These are phyloP conservation scores for Hansenula sp. DNA, from an alignment of 1,139 yeast genomes.

Conservation along the genomic window DNA sequence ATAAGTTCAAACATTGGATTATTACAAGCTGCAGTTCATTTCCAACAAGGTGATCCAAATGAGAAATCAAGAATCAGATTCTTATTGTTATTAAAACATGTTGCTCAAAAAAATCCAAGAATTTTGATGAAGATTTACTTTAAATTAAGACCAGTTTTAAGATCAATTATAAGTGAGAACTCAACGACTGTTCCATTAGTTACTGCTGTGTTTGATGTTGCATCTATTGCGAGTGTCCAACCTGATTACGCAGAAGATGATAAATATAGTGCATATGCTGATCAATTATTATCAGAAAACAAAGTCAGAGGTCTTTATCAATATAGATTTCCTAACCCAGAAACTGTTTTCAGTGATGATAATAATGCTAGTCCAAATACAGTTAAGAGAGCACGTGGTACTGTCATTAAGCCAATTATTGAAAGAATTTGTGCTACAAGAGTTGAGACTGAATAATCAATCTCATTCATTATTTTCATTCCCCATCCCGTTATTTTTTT, in stretches of 20 bases:
- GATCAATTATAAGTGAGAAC: slow-evolving; percentile 28
- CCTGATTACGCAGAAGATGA: slow-evolving; percentile 25
- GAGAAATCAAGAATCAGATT: slow-evolving; percentile 51
- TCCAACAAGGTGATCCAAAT: slow-evolving; percentile 44
- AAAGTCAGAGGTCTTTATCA: slow-evolving; percentile 28
- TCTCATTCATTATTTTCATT: neutral
- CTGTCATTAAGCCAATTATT: slow-evolving; percentile 5
- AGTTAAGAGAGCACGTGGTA: slow-evolving; percentile 1
- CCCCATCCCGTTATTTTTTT: neutral
- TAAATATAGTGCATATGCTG: slow-evolving; percentile 16
- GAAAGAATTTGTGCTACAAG: slow-evolving; percentile 5
- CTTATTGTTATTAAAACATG: slow-evolving; percentile 41
- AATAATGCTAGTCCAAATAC: neutral
- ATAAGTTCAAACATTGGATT: slow-evolving; percentile 42
- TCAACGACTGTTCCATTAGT: slow-evolving; percentile 23
- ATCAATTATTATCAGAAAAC: slow-evolving; percentile 22
- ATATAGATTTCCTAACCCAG: slow-evolving; percentile 18
- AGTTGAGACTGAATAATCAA: slow-evolving; percentile 5
- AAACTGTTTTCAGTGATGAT: neutral
- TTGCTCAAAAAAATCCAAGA: slow-evolving; percentile 34
- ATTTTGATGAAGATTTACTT: slow-evolving; percentile 44
- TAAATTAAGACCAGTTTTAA: slow-evolving; percentile 36
- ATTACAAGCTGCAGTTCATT: slow-evolving; percentile 49
- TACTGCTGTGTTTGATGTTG: slow-evolving; percentile 28
- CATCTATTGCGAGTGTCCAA: slow-evolving; percentile 26